Evolutionary conservation across 495 filamentous ascomycete species (phyloP), one percentile per base, ranked within the genome.

Genomic region (Polyplosphaeria fusca): DNA sequence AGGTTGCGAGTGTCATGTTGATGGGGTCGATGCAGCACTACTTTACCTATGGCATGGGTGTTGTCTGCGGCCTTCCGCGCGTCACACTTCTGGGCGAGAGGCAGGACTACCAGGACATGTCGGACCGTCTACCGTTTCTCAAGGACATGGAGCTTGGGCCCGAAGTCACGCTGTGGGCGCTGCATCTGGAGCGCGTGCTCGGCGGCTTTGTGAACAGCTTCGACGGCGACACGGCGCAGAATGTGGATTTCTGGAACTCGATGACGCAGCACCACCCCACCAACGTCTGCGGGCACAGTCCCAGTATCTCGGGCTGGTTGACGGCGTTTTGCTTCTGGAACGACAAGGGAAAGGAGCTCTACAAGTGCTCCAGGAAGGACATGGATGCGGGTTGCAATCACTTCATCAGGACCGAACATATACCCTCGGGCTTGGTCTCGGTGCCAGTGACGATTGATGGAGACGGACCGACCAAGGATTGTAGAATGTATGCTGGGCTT

Each of bases 51-150:
- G 54, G 20, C 16, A 51, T 40, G 16, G 9, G 1, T 3, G 9
- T 61, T 0, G 9, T 2, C 1, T 81, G 79, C 51, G 77, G 77
- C 0, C 61, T 82, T 4, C 77, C 79, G 13, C 71, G 70, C 1
- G 76, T 80, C 5, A 81, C 77, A 1, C 58, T 81, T 11, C 65
- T 78, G 0, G 79, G 79, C 16, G 63, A 70, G 27, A 52, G 55
- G 25, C 46, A 56, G 3, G 79, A 80, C 61, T 81, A 72, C 69
- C 54, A 63, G 22, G 22, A 58, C 5, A 62, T 80, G 3, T 45
- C 66, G 1, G 24, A 13, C 0, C 64, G 69, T 3, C 45, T 78
- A 3, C 65, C 76, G 0, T 70, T 69, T 18, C 60, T 82, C 3
- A 37, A 41, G 2, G 47, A 61, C 0, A n/a, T n/a, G n/a, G n/a